A percentile compares a stretch with the other conserved stretches of the same genome.
Evolutionary conservation across 2,329 filamentous ascomycete genomes (phyloP).

Genomic region (Triangularia verruculosa): DNA sequence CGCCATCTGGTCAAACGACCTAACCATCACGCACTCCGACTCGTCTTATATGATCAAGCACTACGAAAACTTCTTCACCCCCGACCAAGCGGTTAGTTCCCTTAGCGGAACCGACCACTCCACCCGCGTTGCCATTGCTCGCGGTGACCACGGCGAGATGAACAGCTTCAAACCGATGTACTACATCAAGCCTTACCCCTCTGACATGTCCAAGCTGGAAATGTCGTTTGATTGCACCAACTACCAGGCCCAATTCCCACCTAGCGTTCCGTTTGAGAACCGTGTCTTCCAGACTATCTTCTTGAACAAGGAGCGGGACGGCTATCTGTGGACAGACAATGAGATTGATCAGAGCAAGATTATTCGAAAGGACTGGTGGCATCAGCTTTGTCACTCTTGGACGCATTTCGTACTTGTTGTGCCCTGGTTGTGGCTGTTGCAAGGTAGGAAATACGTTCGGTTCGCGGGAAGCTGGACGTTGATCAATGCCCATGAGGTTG

Average conservation of each 20-base stretch:
- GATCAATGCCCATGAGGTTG: constrained; percentile 64
- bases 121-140: constrained; percentile 10
- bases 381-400: constrained; percentile 63
- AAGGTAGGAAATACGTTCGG: constrained; percentile 60
- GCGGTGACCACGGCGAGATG: background rate
- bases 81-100: constrained; percentile 21
- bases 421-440: constrained; percentile 69
- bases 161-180: constrained; percentile 61
- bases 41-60: constrained; percentile 62
- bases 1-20: constrained; percentile 67
- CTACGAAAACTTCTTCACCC: constrained; percentile 61
- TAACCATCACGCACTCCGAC: constrained; percentile 68
- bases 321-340: constrained; percentile 56
- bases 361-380: constrained; percentile 65
- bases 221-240: constrained; percentile 75
- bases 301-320: constrained; percentile 54
- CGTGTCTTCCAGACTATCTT: constrained; percentile 72
- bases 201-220: constrained; percentile 57
- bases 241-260: constrained; percentile 67
- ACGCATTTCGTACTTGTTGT: constrained; percentile 64
- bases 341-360: constrained; percentile 59
- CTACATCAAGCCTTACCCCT: constrained; percentile 57
- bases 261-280: constrained; percentile 12
- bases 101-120: constrained; percentile 13
- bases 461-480: constrained; percentile 69